Evolutionary conservation across 2,329 filamentous ascomycete genomes (phyloP).

Genomic region (Pestalotiopsis sp.): DNA sequence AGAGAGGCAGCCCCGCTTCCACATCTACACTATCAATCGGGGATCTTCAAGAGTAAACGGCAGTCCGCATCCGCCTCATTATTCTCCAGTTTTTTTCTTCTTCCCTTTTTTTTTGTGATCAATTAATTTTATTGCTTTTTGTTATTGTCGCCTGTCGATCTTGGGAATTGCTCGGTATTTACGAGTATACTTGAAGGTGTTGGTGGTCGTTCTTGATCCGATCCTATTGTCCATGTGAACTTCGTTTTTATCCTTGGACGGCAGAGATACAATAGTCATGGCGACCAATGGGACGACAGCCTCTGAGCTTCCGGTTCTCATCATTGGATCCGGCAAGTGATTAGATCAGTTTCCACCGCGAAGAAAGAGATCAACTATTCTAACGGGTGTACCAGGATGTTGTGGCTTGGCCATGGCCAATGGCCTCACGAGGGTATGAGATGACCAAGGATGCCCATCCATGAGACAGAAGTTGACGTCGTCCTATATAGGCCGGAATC

Average conservation of each 20-base stretch:
- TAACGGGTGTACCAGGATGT: slow-evolving; percentile 19
- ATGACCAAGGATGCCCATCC: background rate
- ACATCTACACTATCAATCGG: background rate
- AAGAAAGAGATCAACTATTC: background rate
- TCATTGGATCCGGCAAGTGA: slow-evolving; percentile 27
- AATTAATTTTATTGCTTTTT: background rate
- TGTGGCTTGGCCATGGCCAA: slow-evolving; percentile 27
- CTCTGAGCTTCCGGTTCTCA: slow-evolving; percentile 24
- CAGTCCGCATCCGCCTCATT: background rate
- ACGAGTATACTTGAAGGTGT: too few species aligned
- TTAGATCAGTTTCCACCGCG: background rate
- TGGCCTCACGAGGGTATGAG: slow-evolving; percentile 24
- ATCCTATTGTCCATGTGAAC: background rate
- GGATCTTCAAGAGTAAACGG: background rate
- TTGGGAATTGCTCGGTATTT: background rate
- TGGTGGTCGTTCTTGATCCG: background rate
- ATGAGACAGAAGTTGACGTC: background rate
- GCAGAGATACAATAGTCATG: slow-evolving; percentile 12
- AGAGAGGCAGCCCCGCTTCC: background rate
- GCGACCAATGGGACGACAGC: slow-evolving; percentile 7
- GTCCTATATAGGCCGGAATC: slow-evolving; percentile 21
- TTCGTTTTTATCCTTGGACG: background rate
- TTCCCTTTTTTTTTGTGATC: background rate
- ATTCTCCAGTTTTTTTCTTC: background rate
- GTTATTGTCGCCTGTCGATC: background rate